Base-by-base conservation (phyloP, 495 filamentous ascomycete genomes). In the Cenococcum geophilum region DNA sequence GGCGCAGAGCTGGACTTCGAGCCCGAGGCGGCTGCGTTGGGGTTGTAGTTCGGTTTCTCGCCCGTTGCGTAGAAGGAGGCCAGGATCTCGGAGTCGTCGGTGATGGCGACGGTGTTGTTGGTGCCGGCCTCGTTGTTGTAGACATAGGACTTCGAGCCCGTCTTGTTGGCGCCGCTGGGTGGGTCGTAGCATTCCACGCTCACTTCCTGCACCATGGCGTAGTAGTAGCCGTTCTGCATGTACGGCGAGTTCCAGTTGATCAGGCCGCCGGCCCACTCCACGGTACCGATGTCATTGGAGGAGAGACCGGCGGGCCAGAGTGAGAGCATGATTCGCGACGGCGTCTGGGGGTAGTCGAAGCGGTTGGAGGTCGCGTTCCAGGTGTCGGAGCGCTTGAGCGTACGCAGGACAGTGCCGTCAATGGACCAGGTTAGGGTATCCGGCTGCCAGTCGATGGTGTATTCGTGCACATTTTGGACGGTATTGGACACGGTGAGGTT, bases 381-480 rank as follows among this genome's bases (percentile, higher is more conserved):
- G 45, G 95, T 97, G 32, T 87, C 80, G 10, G 79, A 76, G 70
- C 85, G 84, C 69, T 89, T 81, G 71, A 89, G 76, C 12, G 82
- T 85, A 58, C 93, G 92, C 57, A 85, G 81, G 42, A 83, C 78
- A 25, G 84, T 73, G 61, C 88, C 92, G 69, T 98, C 92, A 25
- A 97, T 79, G 57, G 79, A 80, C 95, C 95, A 98, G 50, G 80
- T 85, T 63, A 96, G 83, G 58, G 78, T 72, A 58, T 97, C 92
- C 21, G 89, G 89, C 14, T 84, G 85, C 93, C 93, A 98, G 71
- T 91, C 86, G 70, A 98, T 86, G 71, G 92, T 90, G 74, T 97
- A 98, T 48, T 85, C 86, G 77, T 97, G 93, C 73, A 79, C 90
- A 57, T 95, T 82, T 49, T 80, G 72, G 71, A 87, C 92, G 4